Conservation (phyloP, 495 filamentous ascomycete species). For the Neurospora sp. region DNA sequence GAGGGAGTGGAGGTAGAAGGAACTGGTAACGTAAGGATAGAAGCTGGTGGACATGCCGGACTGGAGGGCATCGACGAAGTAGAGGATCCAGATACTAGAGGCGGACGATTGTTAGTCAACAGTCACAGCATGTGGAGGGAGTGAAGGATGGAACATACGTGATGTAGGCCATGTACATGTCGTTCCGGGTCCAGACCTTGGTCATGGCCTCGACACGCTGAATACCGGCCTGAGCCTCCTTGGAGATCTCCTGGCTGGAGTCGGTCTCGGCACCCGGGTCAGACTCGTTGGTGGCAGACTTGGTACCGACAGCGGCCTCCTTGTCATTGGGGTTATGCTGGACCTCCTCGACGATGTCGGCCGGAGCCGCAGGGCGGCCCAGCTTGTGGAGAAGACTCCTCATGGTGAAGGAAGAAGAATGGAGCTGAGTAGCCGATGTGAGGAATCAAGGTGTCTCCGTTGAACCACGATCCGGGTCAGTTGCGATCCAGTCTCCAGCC, state of each 20-base stretch:
- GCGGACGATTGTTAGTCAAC: neutral
- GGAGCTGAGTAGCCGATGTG: neutral
- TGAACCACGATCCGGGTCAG: neutral
- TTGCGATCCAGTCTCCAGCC: neutral
- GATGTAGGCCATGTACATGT: slow-evolving; percentile 15
- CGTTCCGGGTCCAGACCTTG: slow-evolving; percentile 14
- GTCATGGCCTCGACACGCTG: slow-evolving; percentile 18
- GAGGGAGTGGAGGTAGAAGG: slow-evolving; percentile 37
- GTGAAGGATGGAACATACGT: slow-evolving; percentile 8
- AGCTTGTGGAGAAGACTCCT: slow-evolving; percentile 1
- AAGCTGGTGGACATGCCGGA: slow-evolving; percentile 30
- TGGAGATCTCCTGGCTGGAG: slow-evolving; percentile 13
- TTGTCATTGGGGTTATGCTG: slow-evolving; percentile 11
- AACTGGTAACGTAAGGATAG: slow-evolving; percentile 36
- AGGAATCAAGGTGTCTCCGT: neutral
- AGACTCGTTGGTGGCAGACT: neutral
- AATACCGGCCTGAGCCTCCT: slow-evolving; percentile 14
- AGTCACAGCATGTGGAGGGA: neutral
- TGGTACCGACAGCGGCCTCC: slow-evolving; percentile 4
- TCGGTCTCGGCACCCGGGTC: slow-evolving; percentile 2
- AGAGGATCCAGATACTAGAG: slow-evolving; percentile 41
- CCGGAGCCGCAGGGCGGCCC: neutral
- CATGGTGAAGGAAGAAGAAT: neutral
- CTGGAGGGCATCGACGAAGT: slow-evolving; percentile 40
- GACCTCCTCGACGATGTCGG: slow-evolving; percentile 9